These are phyloP conservation scores for Lepidium sativum DNA, from an alignment of 345 rosid species.

Conservation along the genomic window DNA sequence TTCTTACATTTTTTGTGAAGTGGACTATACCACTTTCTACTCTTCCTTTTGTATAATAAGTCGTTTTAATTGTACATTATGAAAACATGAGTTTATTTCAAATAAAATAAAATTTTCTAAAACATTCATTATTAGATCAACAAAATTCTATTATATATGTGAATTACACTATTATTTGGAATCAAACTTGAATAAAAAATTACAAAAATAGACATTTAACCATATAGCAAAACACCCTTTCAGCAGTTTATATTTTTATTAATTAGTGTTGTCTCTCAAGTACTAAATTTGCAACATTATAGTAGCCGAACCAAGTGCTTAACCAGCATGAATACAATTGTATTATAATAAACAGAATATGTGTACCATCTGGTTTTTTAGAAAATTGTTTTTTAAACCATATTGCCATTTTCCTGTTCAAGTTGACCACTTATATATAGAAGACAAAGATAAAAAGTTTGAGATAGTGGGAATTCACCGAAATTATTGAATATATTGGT, in stretches of 20 bases:
- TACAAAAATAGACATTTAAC: too few relatives aligned
- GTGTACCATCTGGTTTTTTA: neutral
- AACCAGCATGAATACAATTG: neutral
- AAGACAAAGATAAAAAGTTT: slow-evolving; percentile 1
- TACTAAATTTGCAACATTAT: neutral
- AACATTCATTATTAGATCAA: too few relatives aligned
- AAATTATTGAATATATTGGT: slow-evolving; percentile 1
- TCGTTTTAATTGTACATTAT: too few relatives aligned
- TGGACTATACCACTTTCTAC: slow-evolving; percentile 5
- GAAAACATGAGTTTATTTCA: too few relatives aligned
- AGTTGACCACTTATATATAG: slow-evolving; percentile 18
- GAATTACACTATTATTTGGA: too few relatives aligned
- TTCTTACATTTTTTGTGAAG: slow-evolving; percentile 21
- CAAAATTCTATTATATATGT: too few relatives aligned
- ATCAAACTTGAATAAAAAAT: too few relatives aligned
- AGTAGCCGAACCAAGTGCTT: neutral
- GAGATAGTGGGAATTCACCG: slow-evolving; percentile 26
- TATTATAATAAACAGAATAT: neutral
- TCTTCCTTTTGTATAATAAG: too few relatives aligned
- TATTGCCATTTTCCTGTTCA: slow-evolving; percentile 25
- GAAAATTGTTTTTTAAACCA: neutral
- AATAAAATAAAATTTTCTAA: too few relatives aligned
- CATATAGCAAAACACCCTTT: too few relatives aligned
- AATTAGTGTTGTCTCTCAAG: neutral
- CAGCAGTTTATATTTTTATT: neutral